Percentiles rank a stretch among this genome's conserved stretches.
Conservation (phyloP, 345 rosid genomes). For the Euclidium syriacum region DNA sequence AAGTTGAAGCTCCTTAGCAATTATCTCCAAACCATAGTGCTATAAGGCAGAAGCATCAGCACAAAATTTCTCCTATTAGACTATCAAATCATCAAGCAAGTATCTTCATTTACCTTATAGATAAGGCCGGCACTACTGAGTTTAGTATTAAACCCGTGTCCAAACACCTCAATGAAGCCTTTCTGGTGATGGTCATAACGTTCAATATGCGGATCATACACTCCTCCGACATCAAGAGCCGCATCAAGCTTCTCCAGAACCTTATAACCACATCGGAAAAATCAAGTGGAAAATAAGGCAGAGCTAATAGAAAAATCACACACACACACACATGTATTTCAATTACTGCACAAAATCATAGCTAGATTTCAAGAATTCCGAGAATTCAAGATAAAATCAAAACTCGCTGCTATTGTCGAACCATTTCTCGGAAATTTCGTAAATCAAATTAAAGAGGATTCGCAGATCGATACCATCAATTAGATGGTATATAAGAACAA, state of each 20-base stretch:
- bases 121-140: slow-evolving; percentile 91
- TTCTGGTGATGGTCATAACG: slow-evolving; percentile 86
- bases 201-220: slow-evolving; percentile 62
- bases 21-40: slow-evolving; percentile 86
- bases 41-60: slow-evolving; percentile 3
- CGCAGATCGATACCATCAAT: neutral
- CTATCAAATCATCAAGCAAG: slow-evolving; percentile 6
- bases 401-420: neutral
- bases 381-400: neutral
- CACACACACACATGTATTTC: too few species aligned
- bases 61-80: neutral
- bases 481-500: neutral
- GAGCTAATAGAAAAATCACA: neutral
- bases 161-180: slow-evolving; percentile 72
- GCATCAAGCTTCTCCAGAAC: slow-evolving; percentile 81
- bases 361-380: too few species aligned
- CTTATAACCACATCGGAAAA: slow-evolving; percentile 29
- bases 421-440: neutral
- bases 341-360: neutral
- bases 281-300: neutral
- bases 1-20: slow-evolving; percentile 69
- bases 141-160: slow-evolving; percentile 73
- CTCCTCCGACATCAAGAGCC: slow-evolving; percentile 82
- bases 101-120: slow-evolving; percentile 46
- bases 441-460: neutral